Evolutionary conservation across 495 filamentous ascomycete genomes (phyloP), one percentile per base, ranked within the genome.

Genomic region (Eremomyces bilateralis): DNA sequence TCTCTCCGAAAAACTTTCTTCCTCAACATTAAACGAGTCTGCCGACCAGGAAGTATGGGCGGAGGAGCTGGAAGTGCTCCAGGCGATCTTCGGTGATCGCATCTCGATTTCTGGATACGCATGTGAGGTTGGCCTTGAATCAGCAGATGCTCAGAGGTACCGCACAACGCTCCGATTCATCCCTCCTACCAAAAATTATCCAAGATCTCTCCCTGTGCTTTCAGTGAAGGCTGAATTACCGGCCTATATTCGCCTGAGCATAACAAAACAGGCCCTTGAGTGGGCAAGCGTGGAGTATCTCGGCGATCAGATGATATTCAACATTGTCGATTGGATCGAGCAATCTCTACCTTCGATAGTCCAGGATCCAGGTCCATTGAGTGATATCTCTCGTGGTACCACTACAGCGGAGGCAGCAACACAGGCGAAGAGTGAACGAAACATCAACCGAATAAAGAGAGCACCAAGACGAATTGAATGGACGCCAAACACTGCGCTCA

Each of bases 311-410:
- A 88, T 90, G 73, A 65, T 92, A 6, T 97, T 81, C 53, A 77
- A 79, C 35, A 63, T 93, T 19, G 57, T 85, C 12, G 81, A 91
- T 53, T 97, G 84, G 82, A 50, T 94, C 10, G 83, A 95, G 47
- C 59, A 68, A 18, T 68, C 84, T 34, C 65, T 92, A 30, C 66
- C 71, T 24, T 44, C 52, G 3, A 81, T 95, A 34, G 69, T 93
- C 27, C 69, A 82, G 36, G 69, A 69, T 29, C 90, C 88, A 1
- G 88, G 84, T 1, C 71, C 61, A 34, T 63, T 97, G 24, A 63
- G 76, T 21, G 83, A 90, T 33, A 77, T 97, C 20, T 71, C 82
- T 5, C n/a, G n/a, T n/a, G n/a, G n/a, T n/a, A n/a, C n/a, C n/a
- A n/a, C n/a, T n/a, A n/a, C n/a, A n/a, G n/a, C n/a, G n/a, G n/a